Evolutionary conservation across 306 rosid species (phyloP).

Genomic region (Pterocarpus santalinus): DNA sequence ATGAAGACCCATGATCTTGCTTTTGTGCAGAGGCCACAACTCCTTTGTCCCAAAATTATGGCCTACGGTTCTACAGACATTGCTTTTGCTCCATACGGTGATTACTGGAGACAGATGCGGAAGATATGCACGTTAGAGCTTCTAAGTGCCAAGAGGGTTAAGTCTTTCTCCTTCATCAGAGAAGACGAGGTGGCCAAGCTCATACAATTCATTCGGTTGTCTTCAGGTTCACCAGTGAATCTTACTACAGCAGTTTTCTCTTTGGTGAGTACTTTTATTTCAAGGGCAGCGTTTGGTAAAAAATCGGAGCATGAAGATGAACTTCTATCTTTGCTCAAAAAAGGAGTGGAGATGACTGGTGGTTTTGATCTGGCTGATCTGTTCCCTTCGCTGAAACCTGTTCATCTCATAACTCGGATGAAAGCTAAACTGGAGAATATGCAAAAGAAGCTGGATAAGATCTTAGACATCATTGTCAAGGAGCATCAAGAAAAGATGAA

Average conservation of each 20-base stretch:
- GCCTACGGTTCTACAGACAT: constrained; percentile 40
- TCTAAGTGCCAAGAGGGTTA: constrained; percentile 56
- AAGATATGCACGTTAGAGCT: constrained; percentile 57
- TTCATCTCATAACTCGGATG: constrained; percentile 42
- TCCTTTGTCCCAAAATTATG: constrained; percentile 39
- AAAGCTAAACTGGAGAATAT: constrained; percentile 39
- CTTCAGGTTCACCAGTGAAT: constrained; percentile 43
- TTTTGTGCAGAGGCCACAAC: constrained; percentile 50
- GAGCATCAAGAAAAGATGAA: constrained; percentile 25
- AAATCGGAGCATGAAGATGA: constrained; percentile 34
- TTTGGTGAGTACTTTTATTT: not conserved
- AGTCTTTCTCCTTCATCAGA: constrained; percentile 53
- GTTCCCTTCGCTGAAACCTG: constrained; percentile 43
- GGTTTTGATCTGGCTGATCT: constrained; percentile 54
- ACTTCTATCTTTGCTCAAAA: not conserved
- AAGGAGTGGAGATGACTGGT: not conserved
- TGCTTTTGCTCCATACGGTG: constrained; percentile 51
- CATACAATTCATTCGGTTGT: constrained; percentile 41
- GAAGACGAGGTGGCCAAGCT: constrained; percentile 56
- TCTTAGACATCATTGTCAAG: constrained; percentile 34
- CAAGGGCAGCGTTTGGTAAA: constrained; percentile 48
- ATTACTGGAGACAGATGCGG: constrained; percentile 66
- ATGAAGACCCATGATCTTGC: constrained; percentile 57
- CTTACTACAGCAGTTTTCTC: constrained; percentile 6
- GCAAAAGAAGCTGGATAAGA: constrained; percentile 39